Evolutionary conservation across 129 eudicot genomes (phyloP), one percentile per base, ranked within the genome.

Genomic region (Chrysanthemum lavandulifolium): DNA sequence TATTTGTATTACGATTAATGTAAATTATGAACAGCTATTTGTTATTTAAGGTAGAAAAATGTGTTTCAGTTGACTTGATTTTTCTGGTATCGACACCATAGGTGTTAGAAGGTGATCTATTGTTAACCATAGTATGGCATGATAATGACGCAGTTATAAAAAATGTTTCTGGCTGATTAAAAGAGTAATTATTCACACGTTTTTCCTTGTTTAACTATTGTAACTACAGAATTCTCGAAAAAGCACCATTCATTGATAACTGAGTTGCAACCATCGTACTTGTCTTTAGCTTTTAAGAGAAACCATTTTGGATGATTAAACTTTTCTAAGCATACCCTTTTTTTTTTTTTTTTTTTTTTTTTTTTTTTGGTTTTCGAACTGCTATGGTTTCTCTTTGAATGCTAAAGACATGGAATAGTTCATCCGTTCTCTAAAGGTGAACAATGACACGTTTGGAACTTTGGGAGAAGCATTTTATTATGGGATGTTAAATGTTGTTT

Each of bases 21-120:
- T 40, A 40, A 33, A 40, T 8, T 40, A 40, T 7, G 47, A 6
- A 40, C 10, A 40, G 10, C 2, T 40, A 6, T 40, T 7, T 40
- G 47, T 40, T 40, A 40, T 40, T 40, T 40, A 40, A 40, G 47
- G 47, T 40, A 40, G 5, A 40, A 36, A 40, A 7, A 40, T 40
- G 58, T 75, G 45, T 54, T 66, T 40, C 11, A 15, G 11, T 67
- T 64, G 54, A 68, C 64, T 64, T 64, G 69, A 63, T 74, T 52
- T 74, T 9, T 64, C 36, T 11, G 21, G 65, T 40, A 40, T 36
- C 25, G 25, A 23, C 25, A 23, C 25, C 25, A 0, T 16, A 43
- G 36, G 40, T 56, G 43, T 5, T 12, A 0, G 14, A 33, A 56
- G 18, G 55, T 48, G 7, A 3, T 57, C 25, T 10, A 40, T 40